Evolutionary conservation across 2,329 filamentous ascomycete genomes (phyloP).

Genomic region (Escovopsis sp.): DNA sequence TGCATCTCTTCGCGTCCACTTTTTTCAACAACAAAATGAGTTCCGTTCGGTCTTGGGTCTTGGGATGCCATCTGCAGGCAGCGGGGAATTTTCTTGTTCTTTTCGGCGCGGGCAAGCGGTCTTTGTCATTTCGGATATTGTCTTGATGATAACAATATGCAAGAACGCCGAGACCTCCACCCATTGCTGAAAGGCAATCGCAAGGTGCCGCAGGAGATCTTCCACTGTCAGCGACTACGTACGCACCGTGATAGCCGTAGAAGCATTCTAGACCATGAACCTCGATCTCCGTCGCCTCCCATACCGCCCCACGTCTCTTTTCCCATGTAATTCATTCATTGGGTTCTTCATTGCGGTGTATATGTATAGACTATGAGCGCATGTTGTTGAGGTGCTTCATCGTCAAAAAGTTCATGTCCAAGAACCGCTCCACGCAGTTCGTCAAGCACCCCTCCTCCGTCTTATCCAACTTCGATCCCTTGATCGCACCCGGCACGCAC

Average conservation of each 20-base stretch:
- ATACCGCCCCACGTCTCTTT: too few relatives aligned
- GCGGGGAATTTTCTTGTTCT: slow-evolving; percentile 16
- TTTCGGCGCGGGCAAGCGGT: slow-evolving; percentile 16
- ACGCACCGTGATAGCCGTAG: too few relatives aligned
- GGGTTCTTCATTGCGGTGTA: too few relatives aligned
- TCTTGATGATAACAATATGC: slow-evolving; percentile 12
- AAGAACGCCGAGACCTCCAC: slow-evolving; percentile 8
- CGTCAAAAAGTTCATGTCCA: slow-evolving; percentile 79
- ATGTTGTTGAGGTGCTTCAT: slow-evolving; percentile 65
- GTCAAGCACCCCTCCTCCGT: slow-evolving; percentile 70
- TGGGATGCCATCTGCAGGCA: slow-evolving; percentile 22
- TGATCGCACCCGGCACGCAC: slow-evolving; percentile 66
- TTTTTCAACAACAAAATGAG: too few relatives aligned
- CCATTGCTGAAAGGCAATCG: too few relatives aligned
- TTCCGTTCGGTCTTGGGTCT: slow-evolving; percentile 25
- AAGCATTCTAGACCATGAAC: too few relatives aligned
- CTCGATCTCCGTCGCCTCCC: too few relatives aligned
- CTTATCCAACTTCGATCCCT: slow-evolving; percentile 56
- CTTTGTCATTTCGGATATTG: slow-evolving; percentile 20
- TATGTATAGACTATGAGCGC: slow-evolving; percentile 17
- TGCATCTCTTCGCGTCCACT: background rate
- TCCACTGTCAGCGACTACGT: too few relatives aligned
- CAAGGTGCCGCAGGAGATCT: too few relatives aligned
- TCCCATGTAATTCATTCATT: too few relatives aligned
- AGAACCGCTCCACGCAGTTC: slow-evolving; percentile 88